Evolutionary conservation across 768 basidiomycete genomes (phyloP), one percentile per base, ranked within the genome.

Genomic region (Tulasnella sp.): DNA sequence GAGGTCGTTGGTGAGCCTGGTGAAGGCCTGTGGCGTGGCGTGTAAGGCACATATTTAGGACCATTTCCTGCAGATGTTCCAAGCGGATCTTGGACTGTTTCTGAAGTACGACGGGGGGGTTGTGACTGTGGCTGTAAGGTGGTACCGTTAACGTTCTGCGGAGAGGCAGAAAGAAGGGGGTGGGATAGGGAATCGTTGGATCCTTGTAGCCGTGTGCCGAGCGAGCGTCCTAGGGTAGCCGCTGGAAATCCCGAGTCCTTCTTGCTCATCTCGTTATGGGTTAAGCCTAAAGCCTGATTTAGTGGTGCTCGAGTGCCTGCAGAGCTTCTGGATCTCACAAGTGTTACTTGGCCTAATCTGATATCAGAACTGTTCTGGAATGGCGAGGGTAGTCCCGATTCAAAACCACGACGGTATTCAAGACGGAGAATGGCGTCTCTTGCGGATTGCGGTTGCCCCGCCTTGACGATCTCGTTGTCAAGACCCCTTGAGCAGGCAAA

Each of bases 1-100:
- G 77, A 76, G 2, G 78, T 76, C 25, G 75, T 75, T 9, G 69
- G 64, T 4, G 68, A 67, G 1, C 71, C 65, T 7, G 73, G 72
- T 27, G 39, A 32, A 57, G 31, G 40, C 41, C 83, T 79, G 40
- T 86, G 85, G 21, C 82, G 70, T 0, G 86, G 86, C 0, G 84
- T 88, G 62, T 89, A 88, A 1, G 85, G 81, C 1, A 83, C 77
- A 70, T 88, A 89, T 60, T 75, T 75, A 9, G 79, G 72, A n/a
- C n/a, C n/a, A n/a, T n/a, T n/a, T 3, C 67, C 61, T 6, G 67
- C 48, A 5, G 65, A 27, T n/a, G 34, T 55, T 43, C 54, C 57
- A 49, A 37, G 59, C 57, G 41, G 51, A 29, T 53, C 51, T 37
- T 19, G 51, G 37, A 53, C 41, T 19, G 37, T 35, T 25, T 53